phyloP scores from a whole-genome alignment of 176 grass and related monocot genomes.

The Triticum monococcum region DNA sequence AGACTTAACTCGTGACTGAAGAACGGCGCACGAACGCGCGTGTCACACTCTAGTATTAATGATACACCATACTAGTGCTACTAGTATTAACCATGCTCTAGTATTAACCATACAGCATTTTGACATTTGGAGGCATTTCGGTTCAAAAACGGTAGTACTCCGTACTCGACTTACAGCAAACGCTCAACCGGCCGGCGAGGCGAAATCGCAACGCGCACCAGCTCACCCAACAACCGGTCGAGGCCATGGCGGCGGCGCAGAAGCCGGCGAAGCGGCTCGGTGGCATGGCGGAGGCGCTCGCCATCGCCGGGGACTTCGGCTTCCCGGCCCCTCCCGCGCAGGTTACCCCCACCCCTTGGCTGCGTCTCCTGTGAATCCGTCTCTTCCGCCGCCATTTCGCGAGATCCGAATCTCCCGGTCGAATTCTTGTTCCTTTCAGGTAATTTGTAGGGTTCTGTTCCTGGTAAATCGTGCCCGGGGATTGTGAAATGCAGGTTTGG shows the following conservation, averaged over 20 bases:
- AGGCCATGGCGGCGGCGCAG: constrained; percentile 42
- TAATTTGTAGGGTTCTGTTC: background rate
- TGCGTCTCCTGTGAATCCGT: background rate
- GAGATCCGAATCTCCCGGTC: constrained; percentile 2
- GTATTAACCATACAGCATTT: too few species aligned
- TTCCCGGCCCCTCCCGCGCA: constrained; percentile 69
- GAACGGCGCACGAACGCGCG: too few species aligned
- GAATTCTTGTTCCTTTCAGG: background rate
- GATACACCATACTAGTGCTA: too few species aligned
- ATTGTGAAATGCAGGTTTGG: constrained; percentile 12
- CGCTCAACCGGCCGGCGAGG: constrained; percentile 9
- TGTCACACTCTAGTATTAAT: too few species aligned
- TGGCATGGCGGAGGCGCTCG: constrained; percentile 89
- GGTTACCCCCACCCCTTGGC: constrained; percentile 29
- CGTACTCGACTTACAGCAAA: background rate
- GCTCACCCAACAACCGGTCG: background rate
- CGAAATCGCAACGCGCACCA: background rate
- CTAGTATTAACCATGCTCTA: too few species aligned
- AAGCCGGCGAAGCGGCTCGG: constrained; percentile 69
- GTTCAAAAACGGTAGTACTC: too few species aligned
- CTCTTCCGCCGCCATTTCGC: background rate
- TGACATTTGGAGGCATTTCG: too few species aligned
- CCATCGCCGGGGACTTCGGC: constrained; percentile 90
- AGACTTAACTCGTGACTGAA: too few species aligned
- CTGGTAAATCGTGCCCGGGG: background rate